Evolutionary conservation across 352 stramenopile genomes (phyloP).

Genomic region (Globisporangium okanoganense): DNA sequence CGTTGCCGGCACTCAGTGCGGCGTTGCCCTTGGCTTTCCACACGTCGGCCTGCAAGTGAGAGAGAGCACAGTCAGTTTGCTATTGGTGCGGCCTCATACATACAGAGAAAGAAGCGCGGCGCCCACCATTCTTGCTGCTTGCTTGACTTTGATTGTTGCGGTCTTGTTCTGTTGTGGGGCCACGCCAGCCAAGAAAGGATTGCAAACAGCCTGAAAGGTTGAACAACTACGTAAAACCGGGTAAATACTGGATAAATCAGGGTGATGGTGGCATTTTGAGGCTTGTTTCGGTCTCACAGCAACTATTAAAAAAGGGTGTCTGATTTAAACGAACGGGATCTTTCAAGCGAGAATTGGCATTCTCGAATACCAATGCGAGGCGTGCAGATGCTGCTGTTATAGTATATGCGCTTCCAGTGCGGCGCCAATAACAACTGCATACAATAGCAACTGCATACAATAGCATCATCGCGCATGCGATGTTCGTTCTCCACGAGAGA

Average conservation of each 20-base stretch:
- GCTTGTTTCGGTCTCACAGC: not conserved
- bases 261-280: too few relatives aligned
- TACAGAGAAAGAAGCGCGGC: not conserved
- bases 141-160: constrained; percentile 2
- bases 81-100: not conserved
- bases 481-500: not conserved
- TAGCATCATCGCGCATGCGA: not conserved
- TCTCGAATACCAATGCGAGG: not conserved
- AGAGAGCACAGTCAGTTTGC: not conserved
- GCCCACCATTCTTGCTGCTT: constrained; percentile 3
- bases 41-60: constrained; percentile 27
- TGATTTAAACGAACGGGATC: constrained; percentile 1
- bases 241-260: not conserved
- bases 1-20: constrained; percentile 91
- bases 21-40: constrained; percentile 97
- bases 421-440: too few relatives aligned
- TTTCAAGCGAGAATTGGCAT: constrained; percentile 2
- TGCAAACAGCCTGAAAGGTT: not conserved
- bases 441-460: not conserved
- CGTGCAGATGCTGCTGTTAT: not conserved
- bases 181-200: not conserved
- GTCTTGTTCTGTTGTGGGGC: not conserved
- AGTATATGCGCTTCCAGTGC: too few relatives aligned
- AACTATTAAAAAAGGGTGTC: not conserved
- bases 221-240: not conserved